Conservation (phyloP, 352 stramenopile species). For the Globisporangium middletonii region DNA sequence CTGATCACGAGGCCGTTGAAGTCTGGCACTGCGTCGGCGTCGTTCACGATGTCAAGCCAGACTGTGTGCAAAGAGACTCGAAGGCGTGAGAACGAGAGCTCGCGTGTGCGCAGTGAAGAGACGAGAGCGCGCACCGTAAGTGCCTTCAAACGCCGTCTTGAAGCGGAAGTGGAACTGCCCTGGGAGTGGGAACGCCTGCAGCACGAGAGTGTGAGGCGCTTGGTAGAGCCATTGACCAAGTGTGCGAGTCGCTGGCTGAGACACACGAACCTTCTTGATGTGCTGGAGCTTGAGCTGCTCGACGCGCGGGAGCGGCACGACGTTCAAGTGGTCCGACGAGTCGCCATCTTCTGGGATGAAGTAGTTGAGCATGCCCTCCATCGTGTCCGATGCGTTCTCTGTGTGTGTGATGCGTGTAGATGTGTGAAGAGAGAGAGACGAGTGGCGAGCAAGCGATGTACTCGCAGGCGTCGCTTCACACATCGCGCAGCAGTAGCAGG, state of each 20-base stretch:
- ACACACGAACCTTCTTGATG: constrained; percentile 65
- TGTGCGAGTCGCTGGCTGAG: not conserved
- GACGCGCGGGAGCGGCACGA: constrained; percentile 73
- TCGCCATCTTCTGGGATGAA: constrained; percentile 84
- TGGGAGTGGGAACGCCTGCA: constrained; percentile 64
- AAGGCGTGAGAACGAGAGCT: not conserved
- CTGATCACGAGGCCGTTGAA: constrained; percentile 77
- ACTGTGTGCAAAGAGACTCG: constrained; percentile 24
- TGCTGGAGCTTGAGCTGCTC: constrained; percentile 68
- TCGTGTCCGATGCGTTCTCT: constrained; percentile 13
- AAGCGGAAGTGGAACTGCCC: constrained; percentile 84
- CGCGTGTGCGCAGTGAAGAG: not conserved
- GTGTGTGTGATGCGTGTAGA: not conserved
- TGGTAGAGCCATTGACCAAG: not conserved
- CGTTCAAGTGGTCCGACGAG: constrained; percentile 80
- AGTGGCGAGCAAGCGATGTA: not conserved
- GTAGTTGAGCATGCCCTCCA: constrained; percentile 88
- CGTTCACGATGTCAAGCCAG: constrained; percentile 75
- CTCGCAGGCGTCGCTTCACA: constrained; percentile 3
- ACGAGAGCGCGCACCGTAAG: constrained; percentile 45
- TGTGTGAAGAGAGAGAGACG: not conserved
- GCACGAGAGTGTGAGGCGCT: not conserved
- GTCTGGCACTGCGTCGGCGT: constrained; percentile 62
- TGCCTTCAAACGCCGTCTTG: constrained; percentile 82
- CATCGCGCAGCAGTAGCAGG: not conserved